Conservation (phyloP, 1,284 basidiomycete species). For the Entoloma clypeatum region DNA sequence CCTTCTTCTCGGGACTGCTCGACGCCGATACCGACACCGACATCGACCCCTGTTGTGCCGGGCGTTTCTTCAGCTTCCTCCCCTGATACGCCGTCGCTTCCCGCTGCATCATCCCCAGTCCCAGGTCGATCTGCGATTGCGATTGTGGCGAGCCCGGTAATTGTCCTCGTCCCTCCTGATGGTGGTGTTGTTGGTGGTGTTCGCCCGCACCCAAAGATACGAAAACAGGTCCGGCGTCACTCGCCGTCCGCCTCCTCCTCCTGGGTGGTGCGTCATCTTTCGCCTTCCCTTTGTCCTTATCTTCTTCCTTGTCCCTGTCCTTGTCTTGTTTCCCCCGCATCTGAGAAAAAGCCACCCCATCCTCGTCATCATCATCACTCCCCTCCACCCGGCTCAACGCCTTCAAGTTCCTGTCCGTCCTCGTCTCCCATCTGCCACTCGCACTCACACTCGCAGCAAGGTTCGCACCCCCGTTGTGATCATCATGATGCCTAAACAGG, state of each 20-base stretch:
- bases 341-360: background rate
- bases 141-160: no score
- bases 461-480: constrained; percentile 12
- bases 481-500: background rate
- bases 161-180: no score
- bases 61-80: constrained; percentile 24
- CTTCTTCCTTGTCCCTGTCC: background rate
- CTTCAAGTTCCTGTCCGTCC: constrained; percentile 47
- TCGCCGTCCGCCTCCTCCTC: constrained; percentile 20
- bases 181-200: background rate
- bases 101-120: no score
- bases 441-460: constrained; percentile 4
- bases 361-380: constrained; percentile 35
- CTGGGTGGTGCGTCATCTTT: no score
- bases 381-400: constrained; percentile 23
- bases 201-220: background rate
- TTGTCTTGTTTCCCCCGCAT: constrained; percentile 7
- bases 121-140: no score
- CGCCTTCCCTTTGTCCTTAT: constrained; percentile 6
- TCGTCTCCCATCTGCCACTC: constrained; percentile 37
- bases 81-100: constrained; percentile 7
- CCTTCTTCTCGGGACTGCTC: constrained; percentile 2
- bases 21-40: background rate
- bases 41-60: background rate
- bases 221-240: constrained; percentile 19